Evolutionary conservation across 441 rosid genomes (phyloP).

Genomic region (Theobroma grandiflorum): DNA sequence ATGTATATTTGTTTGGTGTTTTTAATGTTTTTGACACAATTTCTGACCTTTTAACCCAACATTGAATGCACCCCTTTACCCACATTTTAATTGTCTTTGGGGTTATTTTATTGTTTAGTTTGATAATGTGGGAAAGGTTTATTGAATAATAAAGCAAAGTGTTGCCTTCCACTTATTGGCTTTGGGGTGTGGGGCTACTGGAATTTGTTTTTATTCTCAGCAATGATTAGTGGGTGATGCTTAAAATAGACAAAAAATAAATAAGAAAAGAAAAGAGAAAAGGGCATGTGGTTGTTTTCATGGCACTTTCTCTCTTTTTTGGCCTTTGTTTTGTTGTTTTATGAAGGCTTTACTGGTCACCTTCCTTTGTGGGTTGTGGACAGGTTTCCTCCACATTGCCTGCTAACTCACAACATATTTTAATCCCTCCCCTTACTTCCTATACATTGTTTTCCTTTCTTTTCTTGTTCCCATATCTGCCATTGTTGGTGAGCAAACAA

Average conservation of each 20-base stretch:
- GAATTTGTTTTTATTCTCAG: slow-evolving; percentile 47
- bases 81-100: neutral
- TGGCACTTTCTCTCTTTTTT: slow-evolving; percentile 29
- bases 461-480: neutral
- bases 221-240: slow-evolving; percentile 59
- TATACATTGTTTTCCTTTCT: neutral
- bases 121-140: slow-evolving; percentile 23
- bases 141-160: slow-evolving; percentile 34
- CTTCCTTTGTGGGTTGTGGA: slow-evolving; percentile 30
- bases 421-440: neutral
- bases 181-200: slow-evolving; percentile 30
- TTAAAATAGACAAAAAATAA: neutral
- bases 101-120: neutral
- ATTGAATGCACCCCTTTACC: too few relatives aligned
- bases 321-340: neutral
- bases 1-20: neutral
- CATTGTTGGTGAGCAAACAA: neutral
- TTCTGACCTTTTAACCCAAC: too few relatives aligned
- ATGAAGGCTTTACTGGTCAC: neutral
- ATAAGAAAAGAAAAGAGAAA: neutral
- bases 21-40: neutral
- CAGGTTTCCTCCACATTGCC: slow-evolving; percentile 44
- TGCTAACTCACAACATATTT: neutral
- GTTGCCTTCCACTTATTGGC: slow-evolving; percentile 50
- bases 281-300: slow-evolving; percentile 46